Percentiles rank a stretch among this genome's conserved stretches.
Conservation (phyloP, 2,329 filamentous ascomycete genomes). For the Botrytis hyacinthi region DNA sequence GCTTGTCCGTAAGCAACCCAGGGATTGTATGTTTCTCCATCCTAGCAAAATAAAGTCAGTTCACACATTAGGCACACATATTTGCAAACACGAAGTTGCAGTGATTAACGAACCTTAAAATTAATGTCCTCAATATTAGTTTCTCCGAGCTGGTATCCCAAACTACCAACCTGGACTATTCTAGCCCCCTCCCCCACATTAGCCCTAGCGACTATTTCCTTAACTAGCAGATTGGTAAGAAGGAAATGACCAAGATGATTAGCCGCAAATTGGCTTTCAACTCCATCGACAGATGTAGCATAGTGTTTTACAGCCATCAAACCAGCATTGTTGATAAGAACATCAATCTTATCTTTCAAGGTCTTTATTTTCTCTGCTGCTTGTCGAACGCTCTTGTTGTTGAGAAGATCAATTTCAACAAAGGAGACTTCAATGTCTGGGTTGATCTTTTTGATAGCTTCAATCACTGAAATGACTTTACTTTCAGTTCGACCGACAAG, state of each 20-base stretch:
- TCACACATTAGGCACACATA: not conserved
- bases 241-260: constrained; percentile 32
- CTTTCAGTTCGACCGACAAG: constrained; percentile 24
- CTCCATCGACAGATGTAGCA: constrained; percentile 22
- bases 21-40: constrained; percentile 38
- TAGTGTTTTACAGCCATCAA: not conserved
- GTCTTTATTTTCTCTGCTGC: constrained; percentile 42
- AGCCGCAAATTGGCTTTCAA: constrained; percentile 29
- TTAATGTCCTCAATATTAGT: constrained; percentile 39
- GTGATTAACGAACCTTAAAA: not conserved
- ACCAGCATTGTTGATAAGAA: constrained; percentile 38
- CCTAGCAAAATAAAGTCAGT: constrained; percentile 4
- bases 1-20: constrained; percentile 41
- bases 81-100: not conserved
- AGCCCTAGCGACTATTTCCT: constrained; percentile 18
- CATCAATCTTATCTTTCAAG: constrained; percentile 39
- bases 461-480: constrained; percentile 27
- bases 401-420: constrained; percentile 41
- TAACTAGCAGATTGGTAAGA: constrained; percentile 27
- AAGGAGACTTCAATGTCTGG: constrained; percentile 24
- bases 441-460: constrained; percentile 22
- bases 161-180: constrained; percentile 34
- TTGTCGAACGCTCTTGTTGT: constrained; percentile 42
- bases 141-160: constrained; percentile 40
- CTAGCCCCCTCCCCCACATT: constrained; percentile 10